phyloP scores from a whole-genome alignment of 1,139 yeast species.

The Eremothecium sinecaudum region DNA sequence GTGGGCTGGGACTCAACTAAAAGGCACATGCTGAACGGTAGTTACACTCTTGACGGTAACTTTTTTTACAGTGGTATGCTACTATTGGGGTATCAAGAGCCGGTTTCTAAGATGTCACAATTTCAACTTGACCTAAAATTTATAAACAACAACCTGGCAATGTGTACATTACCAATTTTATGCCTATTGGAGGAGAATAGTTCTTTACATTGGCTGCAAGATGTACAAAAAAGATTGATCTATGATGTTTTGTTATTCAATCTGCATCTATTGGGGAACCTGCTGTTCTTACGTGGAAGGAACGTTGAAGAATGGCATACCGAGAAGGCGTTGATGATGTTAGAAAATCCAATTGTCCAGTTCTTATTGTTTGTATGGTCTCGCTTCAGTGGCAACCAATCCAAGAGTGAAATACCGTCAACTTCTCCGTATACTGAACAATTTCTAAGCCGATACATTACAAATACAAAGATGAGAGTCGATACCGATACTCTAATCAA shows the following conservation, averaged over 20 bases:
- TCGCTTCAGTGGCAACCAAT: constrained; percentile 6
- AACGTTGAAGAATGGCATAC: constrained; percentile 7
- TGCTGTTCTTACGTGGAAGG: constrained; percentile 6
- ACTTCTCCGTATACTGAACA: not conserved
- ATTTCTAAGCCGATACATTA: constrained; percentile 18
- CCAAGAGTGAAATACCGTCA: not conserved
- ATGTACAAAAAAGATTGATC: constrained; percentile 10
- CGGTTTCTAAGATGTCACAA: not conserved
- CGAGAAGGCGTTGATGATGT: constrained; percentile 10
- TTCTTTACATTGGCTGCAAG: not conserved
- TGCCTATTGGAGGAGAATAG: constrained; percentile 8
- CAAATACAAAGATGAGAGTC: constrained; percentile 11
- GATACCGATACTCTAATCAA: constrained; percentile 15
- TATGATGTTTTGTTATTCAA: constrained; percentile 17
- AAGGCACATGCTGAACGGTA: not conserved
- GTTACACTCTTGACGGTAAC: not conserved
- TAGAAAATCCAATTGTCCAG: constrained; percentile 20
- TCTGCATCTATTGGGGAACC: constrained; percentile 15
- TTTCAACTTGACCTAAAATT: constrained; percentile 1
- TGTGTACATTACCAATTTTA: constrained; percentile 17
- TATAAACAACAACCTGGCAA: constrained; percentile 18
- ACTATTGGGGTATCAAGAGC: not conserved
- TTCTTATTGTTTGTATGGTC: constrained; percentile 17
- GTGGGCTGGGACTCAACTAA: not conserved
- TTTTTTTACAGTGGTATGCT: not conserved